phyloP scores from a whole-genome alignment of 2,329 filamentous ascomycete species.

The Fusarium newnesense region DNA sequence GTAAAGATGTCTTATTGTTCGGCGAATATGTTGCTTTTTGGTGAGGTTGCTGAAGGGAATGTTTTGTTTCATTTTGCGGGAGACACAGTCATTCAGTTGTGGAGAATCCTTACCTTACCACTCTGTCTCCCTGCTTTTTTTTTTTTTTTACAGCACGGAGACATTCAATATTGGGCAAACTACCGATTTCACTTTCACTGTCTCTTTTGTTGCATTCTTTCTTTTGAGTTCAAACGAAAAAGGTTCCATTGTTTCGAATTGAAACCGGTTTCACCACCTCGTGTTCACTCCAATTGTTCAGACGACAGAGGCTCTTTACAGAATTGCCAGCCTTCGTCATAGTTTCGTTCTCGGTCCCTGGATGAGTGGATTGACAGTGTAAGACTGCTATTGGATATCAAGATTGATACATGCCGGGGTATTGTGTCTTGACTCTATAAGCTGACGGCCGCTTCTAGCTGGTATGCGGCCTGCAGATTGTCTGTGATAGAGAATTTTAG shows the following conservation, averaged over 20 bases:
- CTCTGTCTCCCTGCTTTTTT: conserved; percentile 9
- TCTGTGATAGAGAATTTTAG: conserved; percentile 19
- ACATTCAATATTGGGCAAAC: not conserved
- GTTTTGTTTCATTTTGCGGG: conserved; percentile 29
- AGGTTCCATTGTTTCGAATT: conserved; percentile 19
- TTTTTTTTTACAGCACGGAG: not conserved
- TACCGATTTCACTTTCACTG: not conserved
- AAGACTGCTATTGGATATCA: conserved; percentile 24
- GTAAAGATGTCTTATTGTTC: conserved; percentile 1
- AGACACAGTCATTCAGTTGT: conserved; percentile 17
- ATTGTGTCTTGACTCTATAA: conserved; percentile 23
- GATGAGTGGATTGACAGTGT: not conserved
- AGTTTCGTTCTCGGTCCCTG: not conserved
- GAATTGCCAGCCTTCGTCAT: not conserved
- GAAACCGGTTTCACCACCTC: conserved; percentile 18
- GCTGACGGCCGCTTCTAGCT: conserved; percentile 6
- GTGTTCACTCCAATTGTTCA: not conserved
- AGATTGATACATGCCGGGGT: conserved; percentile 8
- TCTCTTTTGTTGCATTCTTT: conserved; percentile 1
- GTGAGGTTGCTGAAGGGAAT: conserved; percentile 16
- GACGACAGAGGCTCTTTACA: not conserved
- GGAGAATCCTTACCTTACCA: conserved; percentile 14
- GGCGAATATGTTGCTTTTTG: conserved; percentile 22
- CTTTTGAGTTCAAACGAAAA: conserved; percentile 11
- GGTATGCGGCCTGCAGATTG: conserved; percentile 6